These are phyloP conservation scores for Phoenix roebelenii DNA, from an alignment of 176 grass and related monocot genomes.

Conservation along the genomic window DNA sequence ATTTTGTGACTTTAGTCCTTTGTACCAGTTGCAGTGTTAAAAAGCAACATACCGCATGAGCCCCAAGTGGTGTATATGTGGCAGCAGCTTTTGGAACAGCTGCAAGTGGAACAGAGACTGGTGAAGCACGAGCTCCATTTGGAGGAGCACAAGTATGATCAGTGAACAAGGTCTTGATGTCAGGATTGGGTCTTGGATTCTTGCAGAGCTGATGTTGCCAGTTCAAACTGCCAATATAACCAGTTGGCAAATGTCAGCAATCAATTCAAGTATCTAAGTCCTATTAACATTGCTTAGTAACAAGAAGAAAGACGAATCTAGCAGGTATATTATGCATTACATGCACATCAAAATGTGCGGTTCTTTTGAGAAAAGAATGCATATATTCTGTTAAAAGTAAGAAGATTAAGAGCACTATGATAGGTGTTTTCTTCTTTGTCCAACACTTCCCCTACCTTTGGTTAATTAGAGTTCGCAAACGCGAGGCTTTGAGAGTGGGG, in stretches of 20 bases:
- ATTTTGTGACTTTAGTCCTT: no score
- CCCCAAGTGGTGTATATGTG: constrained; percentile 52
- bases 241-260: not conserved
- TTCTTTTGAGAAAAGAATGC: no score
- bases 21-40: not conserved
- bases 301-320: no score
- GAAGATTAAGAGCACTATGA: no score
- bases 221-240: constrained; percentile 60
- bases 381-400: no score
- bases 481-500: constrained; percentile 81
- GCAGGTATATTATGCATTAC: no score
- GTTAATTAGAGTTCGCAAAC: constrained; percentile 88
- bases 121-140: constrained; percentile 70
- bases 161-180: constrained; percentile 95
- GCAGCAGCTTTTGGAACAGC: constrained; percentile 75
- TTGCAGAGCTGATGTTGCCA: constrained; percentile 99
- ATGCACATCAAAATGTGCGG: no score
- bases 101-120: constrained; percentile 68
- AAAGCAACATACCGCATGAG: constrained; percentile 53
- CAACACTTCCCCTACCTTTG: constrained; percentile 49
- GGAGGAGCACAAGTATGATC: constrained; percentile 71
- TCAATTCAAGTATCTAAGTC: no score
- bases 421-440: no score
- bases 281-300: no score
- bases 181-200: constrained; percentile 86